Conservation (phyloP, 164 flowering plant genomes). For the Cinnamomum micranthum region DNA sequence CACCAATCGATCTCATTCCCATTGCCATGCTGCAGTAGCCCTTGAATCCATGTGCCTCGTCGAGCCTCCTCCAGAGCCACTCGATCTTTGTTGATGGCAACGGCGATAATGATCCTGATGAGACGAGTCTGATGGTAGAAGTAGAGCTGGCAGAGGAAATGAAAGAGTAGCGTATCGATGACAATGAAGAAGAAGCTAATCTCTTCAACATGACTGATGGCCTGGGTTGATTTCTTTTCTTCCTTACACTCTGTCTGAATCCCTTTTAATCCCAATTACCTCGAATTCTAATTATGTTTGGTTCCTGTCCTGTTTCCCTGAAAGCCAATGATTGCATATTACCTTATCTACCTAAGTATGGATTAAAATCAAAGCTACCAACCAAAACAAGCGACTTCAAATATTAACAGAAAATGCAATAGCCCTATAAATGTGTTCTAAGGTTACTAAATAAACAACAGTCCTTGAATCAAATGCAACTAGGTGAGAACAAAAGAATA, state of each 20-base stretch:
- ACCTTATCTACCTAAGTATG: too few species aligned
- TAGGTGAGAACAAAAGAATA: too few species aligned
- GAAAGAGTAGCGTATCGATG: constrained; percentile 22
- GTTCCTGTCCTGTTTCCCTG: too few species aligned
- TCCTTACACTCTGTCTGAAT: background rate
- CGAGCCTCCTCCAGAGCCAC: background rate
- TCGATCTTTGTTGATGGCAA: background rate
- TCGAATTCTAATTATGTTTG: too few species aligned
- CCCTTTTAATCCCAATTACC: too few species aligned
- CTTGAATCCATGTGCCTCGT: background rate
- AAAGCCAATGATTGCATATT: too few species aligned
- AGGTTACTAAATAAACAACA: too few species aligned
- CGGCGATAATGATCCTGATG: constrained; percentile 5
- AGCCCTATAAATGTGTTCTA: too few species aligned
- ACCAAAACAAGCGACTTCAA: too few species aligned
- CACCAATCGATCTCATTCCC: background rate
- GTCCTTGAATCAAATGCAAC: too few species aligned
- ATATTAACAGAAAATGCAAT: too few species aligned
- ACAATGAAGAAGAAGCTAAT: constrained; percentile 18
- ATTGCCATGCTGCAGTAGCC: constrained; percentile 1
- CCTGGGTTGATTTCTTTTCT: background rate
- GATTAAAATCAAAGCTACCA: too few species aligned
- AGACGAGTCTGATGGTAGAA: constrained; percentile 7
- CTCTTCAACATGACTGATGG: constrained; percentile 12
- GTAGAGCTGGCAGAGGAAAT: constrained; percentile 4